phyloP scores from a whole-genome alignment of 768 basidiomycete species.

The Trametes cinnabarina region DNA sequence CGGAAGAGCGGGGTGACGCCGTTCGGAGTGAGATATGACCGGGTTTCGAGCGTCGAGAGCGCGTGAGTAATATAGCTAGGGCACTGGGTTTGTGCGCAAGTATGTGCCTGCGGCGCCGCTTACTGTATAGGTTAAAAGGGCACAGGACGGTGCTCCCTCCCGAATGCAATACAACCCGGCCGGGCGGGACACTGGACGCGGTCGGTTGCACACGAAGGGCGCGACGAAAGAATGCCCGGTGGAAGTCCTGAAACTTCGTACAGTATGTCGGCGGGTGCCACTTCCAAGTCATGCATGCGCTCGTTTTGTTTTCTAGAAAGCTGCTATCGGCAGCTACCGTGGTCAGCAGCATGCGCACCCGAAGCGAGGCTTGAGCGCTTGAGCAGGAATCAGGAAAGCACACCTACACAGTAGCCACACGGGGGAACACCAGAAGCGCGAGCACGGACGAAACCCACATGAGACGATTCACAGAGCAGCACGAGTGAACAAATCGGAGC shows the following conservation, averaged over 20 bases:
- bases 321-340: constrained; percentile 12
- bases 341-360: neutral
- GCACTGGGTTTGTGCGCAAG: neutral
- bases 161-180: constrained; percentile 9
- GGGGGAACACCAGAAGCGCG: neutral
- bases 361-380: neutral
- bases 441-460: neutral
- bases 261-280: constrained; percentile 12
- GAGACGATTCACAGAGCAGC: neutral
- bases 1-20: neutral
- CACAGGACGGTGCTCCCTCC: neutral
- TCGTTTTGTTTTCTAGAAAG: constrained; percentile 5
- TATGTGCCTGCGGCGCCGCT: constrained; percentile 2
- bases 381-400: constrained; percentile 1
- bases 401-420: neutral
- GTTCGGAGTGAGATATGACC: constrained; percentile 12
- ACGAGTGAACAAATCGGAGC: no score
- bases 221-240: constrained; percentile 12
- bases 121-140: neutral
- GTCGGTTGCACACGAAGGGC: constrained; percentile 8
- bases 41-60: constrained; percentile 3
- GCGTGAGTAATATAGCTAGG: neutral
- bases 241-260: constrained; percentile 3
- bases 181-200: constrained; percentile 11
- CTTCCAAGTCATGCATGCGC: constrained; percentile 8